Conservation (phyloP, 139 green algal species). For the Volvox reticuliferus region DNA sequence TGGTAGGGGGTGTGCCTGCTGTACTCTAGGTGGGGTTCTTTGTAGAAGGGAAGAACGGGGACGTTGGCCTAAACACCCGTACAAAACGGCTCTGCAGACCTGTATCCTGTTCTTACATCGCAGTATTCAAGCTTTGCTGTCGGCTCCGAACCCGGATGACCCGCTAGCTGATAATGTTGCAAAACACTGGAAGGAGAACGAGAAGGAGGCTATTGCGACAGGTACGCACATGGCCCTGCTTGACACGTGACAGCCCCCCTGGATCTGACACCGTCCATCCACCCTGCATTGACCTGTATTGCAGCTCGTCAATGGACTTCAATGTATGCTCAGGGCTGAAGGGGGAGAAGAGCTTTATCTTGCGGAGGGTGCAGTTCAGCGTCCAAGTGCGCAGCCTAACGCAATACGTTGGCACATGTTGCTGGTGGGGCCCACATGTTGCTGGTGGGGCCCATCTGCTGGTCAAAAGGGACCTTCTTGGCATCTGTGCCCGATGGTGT, state of each 20-base stretch:
- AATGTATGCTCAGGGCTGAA: constrained; percentile 26
- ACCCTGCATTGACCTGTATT: neutral
- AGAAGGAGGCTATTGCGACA: constrained; percentile 86
- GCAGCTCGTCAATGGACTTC: constrained; percentile 46
- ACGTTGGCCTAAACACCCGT: too few species aligned
- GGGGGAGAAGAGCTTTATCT: too few species aligned
- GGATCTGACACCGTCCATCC: neutral
- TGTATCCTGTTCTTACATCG: neutral
- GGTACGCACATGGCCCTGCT: constrained; percentile 27
- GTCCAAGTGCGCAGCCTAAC: too few species aligned
- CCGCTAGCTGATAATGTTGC: constrained; percentile 97
- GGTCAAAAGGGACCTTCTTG: too few species aligned
- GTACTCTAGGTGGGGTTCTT: neutral
- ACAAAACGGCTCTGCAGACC: neutral
- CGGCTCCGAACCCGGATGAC: constrained; percentile 98
- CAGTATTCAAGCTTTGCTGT: constrained; percentile 97
- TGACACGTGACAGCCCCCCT: too few species aligned
- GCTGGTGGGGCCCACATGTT: too few species aligned
- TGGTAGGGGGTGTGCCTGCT: too few species aligned
- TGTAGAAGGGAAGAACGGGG: neutral
- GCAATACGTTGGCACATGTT: too few species aligned
- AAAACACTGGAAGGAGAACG: constrained; percentile 97
- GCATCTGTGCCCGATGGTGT: too few species aligned
- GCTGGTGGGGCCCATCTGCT: too few species aligned
- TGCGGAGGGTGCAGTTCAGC: too few species aligned